Base-by-base conservation (phyloP, 805 yeast species). In the Wickerhamomyces pijperi region DNA sequence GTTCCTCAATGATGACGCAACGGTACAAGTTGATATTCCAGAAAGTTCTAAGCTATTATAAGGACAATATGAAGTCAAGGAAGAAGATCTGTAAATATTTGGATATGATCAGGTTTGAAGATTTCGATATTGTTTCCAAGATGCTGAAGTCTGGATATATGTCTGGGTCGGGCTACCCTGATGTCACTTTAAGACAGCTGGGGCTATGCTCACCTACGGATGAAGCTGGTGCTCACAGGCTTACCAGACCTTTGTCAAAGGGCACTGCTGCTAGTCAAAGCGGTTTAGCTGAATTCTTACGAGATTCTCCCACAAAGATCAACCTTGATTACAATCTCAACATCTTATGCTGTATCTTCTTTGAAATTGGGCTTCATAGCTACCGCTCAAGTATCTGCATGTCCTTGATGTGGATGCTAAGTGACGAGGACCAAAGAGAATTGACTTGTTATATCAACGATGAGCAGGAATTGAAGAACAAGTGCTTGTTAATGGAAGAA, bases 401-500 rank as follows among this genome's bases (percentile, higher is more conserved):
- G 5, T 39, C 49, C 3, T 32, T 42, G 12, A 31, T 47, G 12
- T 42, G 46, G 2, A 34, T 35, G 20, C 39, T 41, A 21, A 37
- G 38, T 8, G 51, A 44, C 15, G 44, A 37, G 3, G 45, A 46
- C 25, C 42, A 44, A 32, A 25, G 9, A 32, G 40, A 37, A 35
- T 46, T 42, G 44, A 43, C 39, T 33, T 44, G 17, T 32, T 44
- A 34, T 36, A 46, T 43, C 41, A 43, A 45, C 44, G 56, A 46
- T 35, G 50, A 35, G 18, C 48, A 37, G 25, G 54, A 37, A 36
- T 42, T 45, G n/a, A 42, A 28, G 44, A 47, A 43, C 23, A 48
- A 40, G 36, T 45, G 42, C 34, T 37, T 49, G 40, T 20, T 46
- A 6, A 46, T 43, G 44, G 43, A 33, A 28, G 50, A 42, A 39